Evolutionary conservation across 371 early-diverging fungal genomes (phyloP), one percentile per base, ranked within the genome.

Genomic region (Circinella umbellata): DNA sequence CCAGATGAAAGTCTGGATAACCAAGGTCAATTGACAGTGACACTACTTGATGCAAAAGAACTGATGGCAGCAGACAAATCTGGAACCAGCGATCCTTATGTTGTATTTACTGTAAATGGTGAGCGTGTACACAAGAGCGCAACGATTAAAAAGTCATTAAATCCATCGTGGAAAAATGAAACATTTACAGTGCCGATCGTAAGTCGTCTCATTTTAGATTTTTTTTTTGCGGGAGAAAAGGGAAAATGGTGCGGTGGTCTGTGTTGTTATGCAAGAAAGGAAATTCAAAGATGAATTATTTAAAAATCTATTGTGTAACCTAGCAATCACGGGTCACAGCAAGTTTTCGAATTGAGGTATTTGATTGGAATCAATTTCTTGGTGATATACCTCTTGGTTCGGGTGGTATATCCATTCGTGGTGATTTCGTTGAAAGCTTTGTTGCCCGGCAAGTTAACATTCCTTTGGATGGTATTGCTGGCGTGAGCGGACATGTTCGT

Each of bases 1-100:
- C 88, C 87, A 18, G 83, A 79, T 64, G 90, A 90, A 70, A 86
- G 88, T 62, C 69, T 90, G 18, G 88, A 89, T 18, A 89, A 85
- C 67, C 85, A 85, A 82, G 88, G 86, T 36, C 79, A 80, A 49
- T 57, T 87, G 69, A 78, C 80, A 0, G 82, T 84, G 6, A 78
- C 78, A 0, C 68, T 88, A 34, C 61, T 88, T 17, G 79, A 80
- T 38, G 88, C 83, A 36, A 75, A 73, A n/a, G 69, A 83, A 49
- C 67, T 87, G 55, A 78, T 84, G 72, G 86, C 88, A n/a, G 88
- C 81, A 8, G 87, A 87, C 53, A 84, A 81, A 53, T 69, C 76
- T 1, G 83, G 83, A 63, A 87, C 88, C 0, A 92, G 92, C 66
- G 96, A 98, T 71, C 96, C 98, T 13, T 98, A 91, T 74, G 87